Conservation (phyloP, 2,329 filamentous ascomycete species). For the Colletotrichum echinochloae region DNA sequence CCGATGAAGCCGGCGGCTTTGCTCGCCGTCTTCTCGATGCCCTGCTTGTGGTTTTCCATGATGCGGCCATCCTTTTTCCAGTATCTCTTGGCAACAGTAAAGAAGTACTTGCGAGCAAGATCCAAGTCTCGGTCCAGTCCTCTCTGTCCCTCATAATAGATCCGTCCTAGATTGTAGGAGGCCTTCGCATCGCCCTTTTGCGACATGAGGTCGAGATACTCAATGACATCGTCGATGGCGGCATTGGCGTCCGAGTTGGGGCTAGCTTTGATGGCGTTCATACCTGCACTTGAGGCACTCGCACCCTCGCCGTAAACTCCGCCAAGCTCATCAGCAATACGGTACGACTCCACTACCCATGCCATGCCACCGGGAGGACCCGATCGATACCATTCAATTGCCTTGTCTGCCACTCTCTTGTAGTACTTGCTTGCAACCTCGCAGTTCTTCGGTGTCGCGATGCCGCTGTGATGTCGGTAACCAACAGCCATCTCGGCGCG, state of each 20-base stretch:
- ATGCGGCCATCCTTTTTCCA: constrained; percentile 85
- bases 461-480: constrained; percentile 85
- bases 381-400: constrained; percentile 86
- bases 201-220: constrained; percentile 91
- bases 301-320: constrained; percentile 97
- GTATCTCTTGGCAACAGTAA: constrained; percentile 81
- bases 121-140: constrained; percentile 79
- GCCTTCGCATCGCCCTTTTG: constrained; percentile 91
- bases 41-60: constrained; percentile 74
- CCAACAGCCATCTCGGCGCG: constrained; percentile 94
- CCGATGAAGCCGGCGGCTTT: constrained; percentile 91
- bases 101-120: constrained; percentile 83
- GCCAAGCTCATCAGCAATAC: constrained; percentile 89
- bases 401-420: constrained; percentile 93
- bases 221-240: constrained; percentile 91
- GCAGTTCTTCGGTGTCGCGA: constrained; percentile 87
- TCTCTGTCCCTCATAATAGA: constrained; percentile 89
- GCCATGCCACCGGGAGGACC: constrained; percentile 89
- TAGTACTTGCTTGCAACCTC: constrained; percentile 89
- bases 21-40: constrained; percentile 81
- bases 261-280: constrained; percentile 80
- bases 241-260: constrained; percentile 85
- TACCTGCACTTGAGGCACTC: constrained; percentile 87
- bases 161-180: constrained; percentile 84
- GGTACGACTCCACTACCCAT: constrained; percentile 82